phyloP scores from a whole-genome alignment of 768 basidiomycete species.

The Kwoniella sp. region DNA sequence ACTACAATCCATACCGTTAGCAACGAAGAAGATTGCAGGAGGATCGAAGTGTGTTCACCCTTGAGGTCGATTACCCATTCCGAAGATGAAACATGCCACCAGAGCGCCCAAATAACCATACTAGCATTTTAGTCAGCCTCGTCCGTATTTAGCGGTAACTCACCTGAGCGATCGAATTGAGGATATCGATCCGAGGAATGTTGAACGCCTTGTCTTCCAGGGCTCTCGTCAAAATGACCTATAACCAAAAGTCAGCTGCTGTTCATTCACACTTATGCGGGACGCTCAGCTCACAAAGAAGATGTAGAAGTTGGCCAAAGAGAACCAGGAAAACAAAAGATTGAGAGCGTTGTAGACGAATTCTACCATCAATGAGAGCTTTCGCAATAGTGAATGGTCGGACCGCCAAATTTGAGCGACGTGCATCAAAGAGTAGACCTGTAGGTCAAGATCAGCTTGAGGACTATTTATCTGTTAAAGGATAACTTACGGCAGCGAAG shows the following conservation, averaged over 20 bases:
- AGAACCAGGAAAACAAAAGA: constrained; percentile 87
- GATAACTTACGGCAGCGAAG: constrained; percentile 67
- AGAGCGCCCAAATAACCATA: constrained; percentile 82
- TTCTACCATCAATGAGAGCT: constrained; percentile 73
- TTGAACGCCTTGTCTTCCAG: constrained; percentile 73
- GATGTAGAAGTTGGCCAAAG: constrained; percentile 87
- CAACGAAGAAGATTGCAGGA: constrained; percentile 34
- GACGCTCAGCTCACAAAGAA: constrained; percentile 71
- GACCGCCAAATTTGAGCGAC: constrained; percentile 74
- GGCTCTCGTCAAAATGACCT: constrained; percentile 87
- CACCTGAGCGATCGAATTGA: constrained; percentile 78
- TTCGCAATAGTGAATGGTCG: constrained; percentile 77
- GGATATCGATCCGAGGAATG: constrained; percentile 66
- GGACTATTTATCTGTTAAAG: background rate
- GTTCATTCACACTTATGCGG: constrained; percentile 30
- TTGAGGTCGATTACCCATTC: constrained; percentile 92
- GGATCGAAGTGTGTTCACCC: constrained; percentile 61
- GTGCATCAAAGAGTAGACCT: constrained; percentile 87
- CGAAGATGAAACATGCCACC: constrained; percentile 86
- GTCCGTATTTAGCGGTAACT: constrained; percentile 11
- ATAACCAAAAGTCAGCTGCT: constrained; percentile 8
- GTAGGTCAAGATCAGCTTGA: background rate
- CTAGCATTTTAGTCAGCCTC: constrained; percentile 55
- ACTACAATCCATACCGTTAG: constrained; percentile 56
- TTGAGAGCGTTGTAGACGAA: constrained; percentile 85